phyloP scores from a whole-genome alignment of 805 yeast genomes.

The Yarrowia bubula region DNA sequence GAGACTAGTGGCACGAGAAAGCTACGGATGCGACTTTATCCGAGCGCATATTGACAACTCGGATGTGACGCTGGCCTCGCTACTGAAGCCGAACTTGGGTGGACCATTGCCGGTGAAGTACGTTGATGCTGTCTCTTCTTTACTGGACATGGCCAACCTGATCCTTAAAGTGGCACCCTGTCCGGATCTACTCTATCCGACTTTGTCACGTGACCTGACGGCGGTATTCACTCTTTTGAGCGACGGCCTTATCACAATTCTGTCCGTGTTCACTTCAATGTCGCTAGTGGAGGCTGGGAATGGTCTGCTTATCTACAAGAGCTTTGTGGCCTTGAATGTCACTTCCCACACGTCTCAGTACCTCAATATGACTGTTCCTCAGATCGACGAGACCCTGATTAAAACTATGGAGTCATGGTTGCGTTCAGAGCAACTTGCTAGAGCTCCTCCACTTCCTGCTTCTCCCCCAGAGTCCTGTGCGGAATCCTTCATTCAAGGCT shows the following conservation, averaged over 20 bases:
- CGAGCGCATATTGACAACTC: neutral
- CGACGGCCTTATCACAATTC: neutral
- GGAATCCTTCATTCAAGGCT: neutral
- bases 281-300: neutral
- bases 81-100: neutral
- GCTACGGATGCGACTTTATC: neutral
- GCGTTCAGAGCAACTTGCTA: neutral
- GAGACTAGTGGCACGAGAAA: neutral
- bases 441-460: neutral
- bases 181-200: neutral
- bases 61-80: neutral
- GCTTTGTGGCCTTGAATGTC: neutral
- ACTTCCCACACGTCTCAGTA: neutral
- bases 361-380: conserved; percentile 2
- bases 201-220: neutral
- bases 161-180: neutral
- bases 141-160: neutral
- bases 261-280: neutral
- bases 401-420: neutral
- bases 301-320: neutral
- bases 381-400: neutral
- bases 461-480: neutral
- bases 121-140: neutral
- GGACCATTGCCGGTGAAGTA: neutral
- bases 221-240: neutral